Percentiles rank a stretch among this genome's conserved stretches.
These are phyloP conservation scores for Corchorus olitorius DNA, from an alignment of 345 rosid genomes.

Conservation along the genomic window DNA sequence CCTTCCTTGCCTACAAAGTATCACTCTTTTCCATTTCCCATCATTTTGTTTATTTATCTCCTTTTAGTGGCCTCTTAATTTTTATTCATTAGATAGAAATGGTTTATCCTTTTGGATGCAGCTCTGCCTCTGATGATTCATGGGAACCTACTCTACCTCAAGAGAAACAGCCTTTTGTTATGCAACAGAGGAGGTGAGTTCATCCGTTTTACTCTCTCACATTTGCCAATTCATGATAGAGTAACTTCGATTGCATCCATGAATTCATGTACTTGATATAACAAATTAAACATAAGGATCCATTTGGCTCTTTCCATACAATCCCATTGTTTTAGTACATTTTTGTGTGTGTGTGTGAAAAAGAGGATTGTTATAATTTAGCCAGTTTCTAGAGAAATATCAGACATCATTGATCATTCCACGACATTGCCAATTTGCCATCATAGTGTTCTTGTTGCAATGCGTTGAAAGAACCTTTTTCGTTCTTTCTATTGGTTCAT, in stretches of 20 bases:
- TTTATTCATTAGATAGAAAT: neutral
- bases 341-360: conserved; percentile 2
- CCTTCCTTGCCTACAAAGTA: conserved; percentile 39
- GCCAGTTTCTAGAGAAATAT: neutral
- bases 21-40: neutral
- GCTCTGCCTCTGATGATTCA: conserved; percentile 42
- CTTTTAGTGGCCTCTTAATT: neutral
- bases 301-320: neutral
- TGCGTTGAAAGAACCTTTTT: neutral
- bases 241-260: neutral
- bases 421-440: neutral
- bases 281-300: neutral
- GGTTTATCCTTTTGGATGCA: conserved; percentile 24
- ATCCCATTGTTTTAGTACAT: neutral
- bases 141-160: conserved; percentile 27
- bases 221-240: neutral
- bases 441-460: conserved; percentile 14
- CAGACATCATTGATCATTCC: neutral
- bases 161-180: conserved; percentile 51
- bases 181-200: conserved; percentile 47
- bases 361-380: neutral
- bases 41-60: neutral
- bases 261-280: neutral
- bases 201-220: neutral
- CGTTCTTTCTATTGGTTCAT: neutral